These are phyloP conservation scores for Takashimella tepidaria DNA, from an alignment of 1,284 basidiomycete species.

Conservation along the genomic window DNA sequence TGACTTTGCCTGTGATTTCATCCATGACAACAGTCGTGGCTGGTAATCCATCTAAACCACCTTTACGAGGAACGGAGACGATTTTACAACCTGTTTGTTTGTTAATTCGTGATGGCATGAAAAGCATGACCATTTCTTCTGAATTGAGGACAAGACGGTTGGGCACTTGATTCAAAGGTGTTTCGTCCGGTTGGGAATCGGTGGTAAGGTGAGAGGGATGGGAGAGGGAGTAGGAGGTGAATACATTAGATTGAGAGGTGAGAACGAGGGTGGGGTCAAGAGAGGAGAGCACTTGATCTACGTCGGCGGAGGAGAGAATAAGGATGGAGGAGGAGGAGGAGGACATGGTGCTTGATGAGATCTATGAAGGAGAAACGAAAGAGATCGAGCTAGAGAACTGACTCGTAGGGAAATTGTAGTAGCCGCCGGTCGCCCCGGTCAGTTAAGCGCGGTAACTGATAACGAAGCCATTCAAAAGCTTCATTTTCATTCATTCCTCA, in stretches of 20 bases:
- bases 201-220: background rate
- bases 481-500: too few relatives aligned
- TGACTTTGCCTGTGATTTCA: slow-evolving; percentile 60
- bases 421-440: too few relatives aligned
- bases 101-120: slow-evolving; percentile 45
- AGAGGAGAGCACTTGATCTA: slow-evolving; percentile 29
- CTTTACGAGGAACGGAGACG: slow-evolving; percentile 58
- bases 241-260: slow-evolving; percentile 36
- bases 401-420: too few relatives aligned
- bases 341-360: too few relatives aligned
- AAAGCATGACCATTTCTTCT: slow-evolving; percentile 34
- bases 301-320: slow-evolving; percentile 38
- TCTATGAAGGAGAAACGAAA: too few relatives aligned
- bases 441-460: too few relatives aligned
- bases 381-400: too few relatives aligned
- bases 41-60: slow-evolving; percentile 58
- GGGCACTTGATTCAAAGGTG: slow-evolving; percentile 36
- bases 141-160: slow-evolving; percentile 29
- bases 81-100: slow-evolving; percentile 58
- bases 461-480: too few relatives aligned
- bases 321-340: too few relatives aligned
- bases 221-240: slow-evolving; percentile 30
- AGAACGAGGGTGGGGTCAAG: slow-evolving; percentile 33
- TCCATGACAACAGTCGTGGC: slow-evolving; percentile 71
- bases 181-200: slow-evolving; percentile 4